Evolutionary conservation across 371 early-diverging fungal species (phyloP), one percentile per base, ranked within the genome.

Genomic region (Mortierella sp.): DNA sequence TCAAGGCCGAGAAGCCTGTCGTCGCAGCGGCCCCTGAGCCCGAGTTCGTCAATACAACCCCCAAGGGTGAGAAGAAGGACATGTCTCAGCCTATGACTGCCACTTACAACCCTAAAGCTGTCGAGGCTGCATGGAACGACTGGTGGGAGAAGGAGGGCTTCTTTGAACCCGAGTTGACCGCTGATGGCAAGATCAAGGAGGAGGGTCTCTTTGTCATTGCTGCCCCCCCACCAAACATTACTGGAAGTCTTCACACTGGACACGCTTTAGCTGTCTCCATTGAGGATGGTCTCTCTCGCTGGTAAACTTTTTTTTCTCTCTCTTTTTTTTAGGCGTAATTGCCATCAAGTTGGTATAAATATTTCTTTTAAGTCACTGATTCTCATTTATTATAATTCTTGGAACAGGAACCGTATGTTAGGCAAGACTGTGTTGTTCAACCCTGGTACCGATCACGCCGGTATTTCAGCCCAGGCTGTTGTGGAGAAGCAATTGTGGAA

Each of bases 401-500:
- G 19, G 31, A 23, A 37, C 31, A 92, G 92, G 92, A 96, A 99
- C 85, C 93, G 99, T 65, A 98, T 99, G 98, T 91, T 94, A 75
- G 98, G 99, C 37, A 92, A 97, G 83, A 94, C 98, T 9, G 94
- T 96, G 5, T 88, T 99, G 61, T 99, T 93, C 86, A 91, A 97
- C 64, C 98, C 99, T n/a, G 99, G 99, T 64, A 93, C 93, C 58
- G 99, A 99, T 85, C 99, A 99, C 83, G 99, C 99, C 17, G 99
- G 99, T 83, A 99, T 99, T 81, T 96, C 99, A 26, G 97, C 98
- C 37, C 99, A 99, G 84, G 89, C 96, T 29, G 99, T 99, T 29
- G 99, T 99, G 15, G 99, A 99, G 82, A 98, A 99, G 89, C 91
- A 91, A 76, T 73, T 99, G 61, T 93, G 91, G 92, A 93, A 92